These are phyloP conservation scores for Hyaloscypha bicolor DNA, from an alignment of 495 filamentous ascomycete species.

Conservation along the genomic window DNA sequence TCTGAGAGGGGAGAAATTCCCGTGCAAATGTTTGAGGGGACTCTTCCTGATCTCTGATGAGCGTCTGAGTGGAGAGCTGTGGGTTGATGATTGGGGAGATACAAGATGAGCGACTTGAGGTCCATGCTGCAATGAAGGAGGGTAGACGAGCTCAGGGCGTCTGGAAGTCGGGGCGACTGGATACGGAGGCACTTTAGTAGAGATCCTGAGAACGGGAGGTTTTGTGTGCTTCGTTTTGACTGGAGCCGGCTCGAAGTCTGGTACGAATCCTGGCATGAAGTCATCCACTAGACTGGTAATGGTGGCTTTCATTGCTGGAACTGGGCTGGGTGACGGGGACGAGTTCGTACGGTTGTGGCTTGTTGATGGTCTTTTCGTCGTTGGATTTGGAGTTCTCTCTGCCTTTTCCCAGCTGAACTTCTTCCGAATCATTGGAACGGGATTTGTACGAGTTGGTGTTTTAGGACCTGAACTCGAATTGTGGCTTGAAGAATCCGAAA, in stretches of 20 bases:
- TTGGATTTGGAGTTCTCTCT: not conserved
- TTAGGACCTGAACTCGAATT: constrained; percentile 3
- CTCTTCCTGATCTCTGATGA: not conserved
- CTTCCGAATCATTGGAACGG: not conserved
- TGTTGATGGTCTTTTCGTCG: not conserved
- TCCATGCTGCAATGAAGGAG: not conserved
- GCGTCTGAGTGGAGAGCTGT: not conserved
- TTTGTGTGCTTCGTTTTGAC: not conserved
- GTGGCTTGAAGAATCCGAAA: constrained; percentile 12
- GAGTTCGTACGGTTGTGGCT: not conserved
- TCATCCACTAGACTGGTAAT: constrained; percentile 13
- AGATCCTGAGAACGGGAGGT: not conserved
- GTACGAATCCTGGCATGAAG: constrained; percentile 19
- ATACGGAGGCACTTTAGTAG: not conserved
- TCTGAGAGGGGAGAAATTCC: not conserved
- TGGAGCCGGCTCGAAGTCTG: not conserved
- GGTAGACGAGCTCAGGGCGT: not conserved
- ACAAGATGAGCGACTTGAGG: not conserved
- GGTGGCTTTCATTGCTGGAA: constrained; percentile 7
- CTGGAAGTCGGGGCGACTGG: not conserved
- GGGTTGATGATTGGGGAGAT: not conserved
- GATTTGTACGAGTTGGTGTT: not conserved
- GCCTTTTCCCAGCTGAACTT: not conserved
- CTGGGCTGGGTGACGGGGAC: not conserved
- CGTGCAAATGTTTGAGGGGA: not conserved